Base-by-base conservation (phyloP, 2,329 filamentous ascomycete species). In the Diatrype stigma region DNA sequence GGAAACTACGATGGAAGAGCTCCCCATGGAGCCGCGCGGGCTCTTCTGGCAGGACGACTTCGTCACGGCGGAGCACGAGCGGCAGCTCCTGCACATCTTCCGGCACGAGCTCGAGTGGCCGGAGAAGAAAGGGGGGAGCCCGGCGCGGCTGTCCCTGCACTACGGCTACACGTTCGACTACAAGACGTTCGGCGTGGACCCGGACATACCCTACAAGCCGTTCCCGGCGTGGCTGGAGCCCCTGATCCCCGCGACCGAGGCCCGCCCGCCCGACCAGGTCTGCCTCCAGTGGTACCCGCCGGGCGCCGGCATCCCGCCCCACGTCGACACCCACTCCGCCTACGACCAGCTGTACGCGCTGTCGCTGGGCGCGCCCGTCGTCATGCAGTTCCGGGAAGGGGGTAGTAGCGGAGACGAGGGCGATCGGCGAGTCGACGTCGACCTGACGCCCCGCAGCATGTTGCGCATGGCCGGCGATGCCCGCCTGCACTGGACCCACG, bases 131-230 rank as follows among this genome's bases (percentile, higher is more conserved):
- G 76, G 74, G n/a, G n/a, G n/a, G n/a, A 30, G 26, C 26, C 26
- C 45, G 2, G 42, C 50, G 1, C 72, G 78, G 3, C 61, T 75
- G 2, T 80, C 78, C 0, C 67, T 81, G 0, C 79, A 82, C 60
- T 82, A 76, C 56, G 79, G 79, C 47, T 79, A 80, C 60, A 79
- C 76, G 0, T 82, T 82, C 59, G 76, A 78, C 68, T 82, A 82
- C 61, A 80, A 79, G 59, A 81, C 79, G 1, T 82, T 82, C 53
- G 76, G 75, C 1, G 72, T 81, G 22, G 78, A 81, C 57, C 67
- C 71, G 0, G 65, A 73, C 8, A 73, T 73, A 0, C 76, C 77
- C 0, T 80, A 73, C 58, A 73, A 70, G 42, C 68, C 73, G 0
- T 81, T 81, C 23, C 79, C 79, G 0, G 68, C 66, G 1, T 81